Evolutionary conservation across 805 yeast species (phyloP).

Genomic region (Hanseniaspora guilliermondii): DNA sequence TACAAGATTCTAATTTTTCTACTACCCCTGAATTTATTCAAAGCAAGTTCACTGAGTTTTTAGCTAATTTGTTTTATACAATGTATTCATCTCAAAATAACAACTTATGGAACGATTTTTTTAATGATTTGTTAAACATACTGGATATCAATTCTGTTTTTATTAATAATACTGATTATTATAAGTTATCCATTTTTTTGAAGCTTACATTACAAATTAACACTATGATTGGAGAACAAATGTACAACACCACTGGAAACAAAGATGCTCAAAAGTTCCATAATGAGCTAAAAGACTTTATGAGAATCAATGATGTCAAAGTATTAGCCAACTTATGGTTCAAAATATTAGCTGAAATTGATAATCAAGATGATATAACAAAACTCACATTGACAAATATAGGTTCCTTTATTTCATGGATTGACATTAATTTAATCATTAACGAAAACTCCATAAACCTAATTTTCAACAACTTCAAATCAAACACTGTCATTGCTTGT

Average conservation of each 20-base stretch:
- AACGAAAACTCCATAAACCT: conserved; percentile 44
- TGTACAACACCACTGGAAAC: conserved; percentile 47
- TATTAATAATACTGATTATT: conserved; percentile 19
- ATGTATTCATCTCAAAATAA: conserved; percentile 26
- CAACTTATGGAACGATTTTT: conserved; percentile 25
- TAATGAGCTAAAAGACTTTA: conserved; percentile 63
- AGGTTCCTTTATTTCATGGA: conserved; percentile 88
- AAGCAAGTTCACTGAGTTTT: conserved; percentile 26
- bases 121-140: conserved; percentile 23
- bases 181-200: conserved; percentile 54
- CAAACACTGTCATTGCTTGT: conserved; percentile 44
- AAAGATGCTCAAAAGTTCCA: conserved; percentile 52
- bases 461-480: conserved; percentile 47
- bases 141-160: conserved; percentile 18
- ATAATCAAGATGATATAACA: conserved; percentile 23
- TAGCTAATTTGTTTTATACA: conserved; percentile 25
- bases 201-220: conserved; percentile 67
- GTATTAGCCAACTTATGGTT: conserved; percentile 57
- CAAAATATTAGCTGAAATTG: conserved; percentile 35
- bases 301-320: conserved; percentile 65
- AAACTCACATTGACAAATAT: conserved; percentile 41
- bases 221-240: conserved; percentile 85
- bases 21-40: conserved; percentile 24
- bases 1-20: background rate
- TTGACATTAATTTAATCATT: conserved; percentile 64